phyloP scores from a whole-genome alignment of 768 basidiomycete species.

The Tulasnella sp. region DNA sequence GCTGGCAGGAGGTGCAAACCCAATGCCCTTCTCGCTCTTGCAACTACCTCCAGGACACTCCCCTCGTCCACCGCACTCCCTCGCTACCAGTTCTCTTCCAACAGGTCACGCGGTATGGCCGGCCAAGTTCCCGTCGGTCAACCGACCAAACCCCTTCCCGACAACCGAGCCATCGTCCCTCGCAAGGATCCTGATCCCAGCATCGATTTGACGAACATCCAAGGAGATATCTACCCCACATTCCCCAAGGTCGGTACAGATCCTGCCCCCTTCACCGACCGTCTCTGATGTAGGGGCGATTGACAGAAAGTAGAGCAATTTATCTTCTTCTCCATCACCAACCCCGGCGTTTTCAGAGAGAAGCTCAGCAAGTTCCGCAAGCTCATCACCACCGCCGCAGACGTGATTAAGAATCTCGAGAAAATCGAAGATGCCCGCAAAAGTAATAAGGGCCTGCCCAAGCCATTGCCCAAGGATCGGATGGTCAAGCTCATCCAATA shows the following conservation, averaged over 20 bases:
- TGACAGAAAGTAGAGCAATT: constrained; percentile 25
- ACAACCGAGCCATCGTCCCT: constrained; percentile 13
- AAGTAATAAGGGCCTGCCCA: neutral
- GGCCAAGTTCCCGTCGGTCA: neutral
- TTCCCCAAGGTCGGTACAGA: constrained; percentile 25
- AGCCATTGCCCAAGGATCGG: constrained; percentile 18
- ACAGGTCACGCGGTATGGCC: neutral
- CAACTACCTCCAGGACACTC: neutral
- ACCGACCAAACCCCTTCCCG: neutral
- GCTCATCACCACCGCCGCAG: constrained; percentile 26
- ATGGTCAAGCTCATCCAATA: constrained; percentile 9
- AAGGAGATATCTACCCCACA: constrained; percentile 26
- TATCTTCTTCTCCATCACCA: constrained; percentile 32
- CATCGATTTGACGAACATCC: constrained; percentile 12
- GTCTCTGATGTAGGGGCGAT: too few relatives aligned
- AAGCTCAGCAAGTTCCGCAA: constrained; percentile 24
- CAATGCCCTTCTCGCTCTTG: neutral
- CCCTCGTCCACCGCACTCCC: neutral
- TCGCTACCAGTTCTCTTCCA: neutral
- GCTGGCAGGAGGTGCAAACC: neutral
- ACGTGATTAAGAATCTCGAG: constrained; percentile 18
- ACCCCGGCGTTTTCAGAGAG: constrained; percentile 15
- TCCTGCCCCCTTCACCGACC: too few relatives aligned
- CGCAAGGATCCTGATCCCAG: neutral
- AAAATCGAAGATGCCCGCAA: neutral